These are phyloP conservation scores for Fragilaria radians DNA, from an alignment of 108 stramenopile species.

Conservation along the genomic window DNA sequence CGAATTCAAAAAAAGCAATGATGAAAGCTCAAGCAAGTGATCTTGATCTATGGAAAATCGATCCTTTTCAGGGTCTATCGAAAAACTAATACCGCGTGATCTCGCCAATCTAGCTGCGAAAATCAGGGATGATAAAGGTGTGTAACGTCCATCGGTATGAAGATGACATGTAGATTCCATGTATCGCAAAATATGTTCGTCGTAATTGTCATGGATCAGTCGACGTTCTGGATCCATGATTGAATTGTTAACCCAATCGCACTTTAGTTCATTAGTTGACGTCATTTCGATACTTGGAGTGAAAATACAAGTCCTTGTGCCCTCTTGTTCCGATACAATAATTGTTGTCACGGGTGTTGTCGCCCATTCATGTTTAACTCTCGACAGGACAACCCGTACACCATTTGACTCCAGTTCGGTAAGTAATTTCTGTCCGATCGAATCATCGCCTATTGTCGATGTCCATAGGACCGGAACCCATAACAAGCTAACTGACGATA, in stretches of 20 bases:
- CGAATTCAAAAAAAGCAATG: constrained; percentile 36
- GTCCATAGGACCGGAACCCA: constrained; percentile 21
- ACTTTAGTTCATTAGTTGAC: constrained; percentile 30
- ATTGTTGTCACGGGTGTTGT: constrained; percentile 34
- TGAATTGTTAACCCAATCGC: constrained; percentile 17
- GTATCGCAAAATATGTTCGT: no score
- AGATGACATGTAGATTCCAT: no score
- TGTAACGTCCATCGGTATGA: constrained; percentile 43
- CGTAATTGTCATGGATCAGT: constrained; percentile 32
- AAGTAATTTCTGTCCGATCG: constrained; percentile 12
- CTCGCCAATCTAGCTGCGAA: constrained; percentile 41
- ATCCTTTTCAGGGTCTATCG: constrained; percentile 51
- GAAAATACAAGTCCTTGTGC: constrained; percentile 47
- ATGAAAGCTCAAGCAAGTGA: constrained; percentile 18
- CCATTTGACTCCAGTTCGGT: constrained; percentile 19
- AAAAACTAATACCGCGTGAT: constrained; percentile 28
- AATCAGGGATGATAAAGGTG: constrained; percentile 24
- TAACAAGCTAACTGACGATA: neutral
- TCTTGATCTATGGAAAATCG: constrained; percentile 28
- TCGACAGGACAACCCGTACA: constrained; percentile 34
- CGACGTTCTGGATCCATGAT: constrained; percentile 28
- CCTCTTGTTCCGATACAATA: constrained; percentile 21
- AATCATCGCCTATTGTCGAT: constrained; percentile 38
- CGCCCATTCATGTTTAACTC: constrained; percentile 9
- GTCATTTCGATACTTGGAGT: no score